Conservation (phyloP, 805 yeast species). For the Maudiozyma bulderi region DNA sequence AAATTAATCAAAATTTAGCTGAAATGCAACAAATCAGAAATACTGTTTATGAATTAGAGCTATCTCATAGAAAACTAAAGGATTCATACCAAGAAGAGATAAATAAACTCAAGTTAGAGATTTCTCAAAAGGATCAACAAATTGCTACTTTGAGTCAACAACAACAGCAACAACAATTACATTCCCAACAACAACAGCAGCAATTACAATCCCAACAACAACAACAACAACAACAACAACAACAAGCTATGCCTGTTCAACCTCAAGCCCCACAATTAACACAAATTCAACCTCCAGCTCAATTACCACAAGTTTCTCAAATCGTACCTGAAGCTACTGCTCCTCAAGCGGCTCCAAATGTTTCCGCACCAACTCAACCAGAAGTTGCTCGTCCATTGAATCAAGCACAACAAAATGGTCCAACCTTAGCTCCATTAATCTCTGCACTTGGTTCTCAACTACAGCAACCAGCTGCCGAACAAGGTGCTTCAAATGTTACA, state of each 20-base stretch:
- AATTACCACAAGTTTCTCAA: conserved; percentile 7
- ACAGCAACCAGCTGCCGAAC: conserved; percentile 2
- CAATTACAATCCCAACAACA: conserved; percentile 19
- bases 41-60: conserved; percentile 86
- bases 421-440: conserved; percentile 10
- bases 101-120: conserved; percentile 70
- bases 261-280: conserved; percentile 1
- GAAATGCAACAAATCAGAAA: conserved; percentile 92
- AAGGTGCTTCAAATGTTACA: not conserved
- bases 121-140: conserved; percentile 70
- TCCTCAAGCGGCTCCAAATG: conserved; percentile 2
- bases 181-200: conserved; percentile 12
- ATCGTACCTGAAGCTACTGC: conserved; percentile 8
- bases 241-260: conserved; percentile 14
- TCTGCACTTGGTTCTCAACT: conserved; percentile 12
- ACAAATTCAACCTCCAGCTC: not conserved
- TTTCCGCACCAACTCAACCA: not conserved
- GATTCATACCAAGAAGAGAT: conserved; percentile 95
- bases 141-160: conserved; percentile 36
- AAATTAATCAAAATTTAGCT: conserved; percentile 81
- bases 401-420: conserved; percentile 5
- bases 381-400: conserved; percentile 1
- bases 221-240: conserved; percentile 11
- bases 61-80: conserved; percentile 89
- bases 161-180: conserved; percentile 28